These are phyloP conservation scores for Neoboletus magnificus DNA, from an alignment of 768 basidiomycete species.

Conservation along the genomic window DNA sequence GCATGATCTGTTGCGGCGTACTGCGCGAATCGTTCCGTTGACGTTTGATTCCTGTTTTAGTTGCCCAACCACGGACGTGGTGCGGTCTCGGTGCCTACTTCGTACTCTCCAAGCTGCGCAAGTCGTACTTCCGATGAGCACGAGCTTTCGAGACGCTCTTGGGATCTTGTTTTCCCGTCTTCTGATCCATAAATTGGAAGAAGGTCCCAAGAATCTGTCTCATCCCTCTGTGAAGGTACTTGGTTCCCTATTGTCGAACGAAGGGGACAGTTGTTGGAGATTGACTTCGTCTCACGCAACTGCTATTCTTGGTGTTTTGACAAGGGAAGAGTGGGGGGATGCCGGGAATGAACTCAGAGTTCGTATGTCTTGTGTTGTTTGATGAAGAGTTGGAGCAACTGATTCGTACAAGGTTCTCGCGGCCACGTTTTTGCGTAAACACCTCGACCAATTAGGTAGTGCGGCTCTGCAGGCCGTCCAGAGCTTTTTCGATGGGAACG, in stretches of 20 bases:
- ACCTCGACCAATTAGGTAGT: constrained; percentile 29
- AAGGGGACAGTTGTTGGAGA: constrained; percentile 28
- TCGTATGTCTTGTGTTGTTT: constrained; percentile 15
- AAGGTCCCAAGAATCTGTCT: constrained; percentile 33
- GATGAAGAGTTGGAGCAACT: not conserved
- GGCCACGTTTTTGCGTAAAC: constrained; percentile 30
- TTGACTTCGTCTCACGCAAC: constrained; percentile 30
- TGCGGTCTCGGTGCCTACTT: constrained; percentile 39
- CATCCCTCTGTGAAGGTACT: constrained; percentile 13
- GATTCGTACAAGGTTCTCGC: constrained; percentile 21
- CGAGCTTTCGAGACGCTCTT: constrained; percentile 30
- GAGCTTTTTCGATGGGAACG: constrained; percentile 18
- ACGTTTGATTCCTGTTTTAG: constrained; percentile 43
- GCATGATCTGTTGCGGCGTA: constrained; percentile 43
- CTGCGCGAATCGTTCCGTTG: constrained; percentile 37
- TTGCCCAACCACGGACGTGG: constrained; percentile 32
- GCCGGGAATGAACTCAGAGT: constrained; percentile 32
- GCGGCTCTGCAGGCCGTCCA: constrained; percentile 22
- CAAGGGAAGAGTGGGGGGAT: constrained; percentile 39
- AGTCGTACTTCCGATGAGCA: constrained; percentile 21
- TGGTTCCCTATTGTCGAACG: constrained; percentile 21
- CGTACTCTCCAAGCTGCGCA: constrained; percentile 37
- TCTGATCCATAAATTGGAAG: constrained; percentile 40
- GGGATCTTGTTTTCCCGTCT: constrained; percentile 28
- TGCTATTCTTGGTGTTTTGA: constrained; percentile 39